Conservation (phyloP, 2,329 filamentous ascomycete genomes). For the Septoria linicola region DNA sequence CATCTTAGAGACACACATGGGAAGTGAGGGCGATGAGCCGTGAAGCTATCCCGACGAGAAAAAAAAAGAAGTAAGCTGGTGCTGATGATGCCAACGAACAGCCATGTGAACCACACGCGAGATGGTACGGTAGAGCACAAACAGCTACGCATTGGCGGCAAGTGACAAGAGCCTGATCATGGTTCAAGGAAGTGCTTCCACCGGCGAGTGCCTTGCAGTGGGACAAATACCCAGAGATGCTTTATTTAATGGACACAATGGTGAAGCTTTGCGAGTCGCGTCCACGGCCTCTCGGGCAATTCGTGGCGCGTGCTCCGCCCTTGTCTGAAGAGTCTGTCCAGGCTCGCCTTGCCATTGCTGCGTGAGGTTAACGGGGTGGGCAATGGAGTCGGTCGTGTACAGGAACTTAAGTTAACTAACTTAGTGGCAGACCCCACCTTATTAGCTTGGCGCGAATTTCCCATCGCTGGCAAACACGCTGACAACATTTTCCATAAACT, state of each 20-base stretch:
- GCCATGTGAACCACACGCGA: no score
- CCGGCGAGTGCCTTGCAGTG: neutral
- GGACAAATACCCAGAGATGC: constrained; percentile 6
- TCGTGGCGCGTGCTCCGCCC: neutral
- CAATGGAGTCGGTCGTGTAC: no score
- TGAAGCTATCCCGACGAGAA: neutral
- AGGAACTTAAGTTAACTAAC: no score
- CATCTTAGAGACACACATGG: constrained; percentile 2
- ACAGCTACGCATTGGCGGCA: neutral
- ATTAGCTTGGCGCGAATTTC: no score
- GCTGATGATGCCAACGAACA: no score
- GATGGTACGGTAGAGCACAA: neutral
- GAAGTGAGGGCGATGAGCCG: neutral
- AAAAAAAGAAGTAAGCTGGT: no score
- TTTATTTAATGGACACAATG: constrained; percentile 2
- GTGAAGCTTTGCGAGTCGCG: constrained; percentile 4
- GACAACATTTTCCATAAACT: no score
- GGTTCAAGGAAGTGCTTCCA: constrained; percentile 8
- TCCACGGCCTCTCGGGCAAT: neutral
- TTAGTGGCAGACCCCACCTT: no score
- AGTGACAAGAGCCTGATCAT: neutral
- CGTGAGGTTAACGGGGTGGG: no score
- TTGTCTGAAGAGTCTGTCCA: no score
- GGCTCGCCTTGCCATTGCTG: no score
- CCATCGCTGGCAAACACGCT: neutral